Evolutionary conservation across 768 basidiomycete species (phyloP).

Genomic region (Lactarius akahatsu): DNA sequence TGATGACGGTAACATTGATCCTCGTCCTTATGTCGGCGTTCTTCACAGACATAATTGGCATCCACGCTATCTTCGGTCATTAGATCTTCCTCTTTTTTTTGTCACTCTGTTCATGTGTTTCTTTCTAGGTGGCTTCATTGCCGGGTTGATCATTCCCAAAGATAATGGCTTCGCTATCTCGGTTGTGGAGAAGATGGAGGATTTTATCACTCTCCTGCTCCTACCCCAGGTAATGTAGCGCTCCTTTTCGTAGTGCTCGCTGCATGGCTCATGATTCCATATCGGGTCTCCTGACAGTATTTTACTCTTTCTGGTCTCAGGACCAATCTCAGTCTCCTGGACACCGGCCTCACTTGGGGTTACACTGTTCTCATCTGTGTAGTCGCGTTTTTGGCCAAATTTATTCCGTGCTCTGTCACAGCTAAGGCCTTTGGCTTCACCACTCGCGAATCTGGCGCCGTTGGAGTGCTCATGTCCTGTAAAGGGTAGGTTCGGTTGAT

Average conservation of each 20-base stretch:
- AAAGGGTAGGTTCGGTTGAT: conserved; percentile 59
- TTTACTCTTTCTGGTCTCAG: conserved; percentile 75
- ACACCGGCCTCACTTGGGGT: conserved; percentile 78
- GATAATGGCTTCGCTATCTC: conserved; percentile 80
- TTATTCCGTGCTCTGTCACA: conserved; percentile 60
- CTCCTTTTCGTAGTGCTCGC: background rate
- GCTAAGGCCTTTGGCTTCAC: conserved; percentile 65
- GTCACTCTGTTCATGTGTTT: conserved; percentile 15
- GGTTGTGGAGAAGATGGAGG: conserved; percentile 83
- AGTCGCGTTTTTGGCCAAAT: conserved; percentile 79
- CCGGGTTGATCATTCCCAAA: conserved; percentile 79
- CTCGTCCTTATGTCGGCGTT: conserved; percentile 74
- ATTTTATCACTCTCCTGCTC: conserved; percentile 75
- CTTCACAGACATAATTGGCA: conserved; percentile 84
- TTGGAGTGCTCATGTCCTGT: conserved; percentile 87
- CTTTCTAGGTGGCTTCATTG: conserved; percentile 69
- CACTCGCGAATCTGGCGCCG: conserved; percentile 74
- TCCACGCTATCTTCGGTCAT: conserved; percentile 65
- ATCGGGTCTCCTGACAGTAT: conserved; percentile 49
- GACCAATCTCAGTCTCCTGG: conserved; percentile 76
- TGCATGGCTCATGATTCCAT: conserved; percentile 19
- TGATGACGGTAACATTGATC: conserved; percentile 80
- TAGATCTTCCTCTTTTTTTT: conserved; percentile 16
- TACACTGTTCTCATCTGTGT: conserved; percentile 73
- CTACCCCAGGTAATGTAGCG: conserved; percentile 62